These are phyloP conservation scores for Aspergillus fumigatiaffinis DNA, from an alignment of 2,329 filamentous ascomycete species.

Conservation along the genomic window DNA sequence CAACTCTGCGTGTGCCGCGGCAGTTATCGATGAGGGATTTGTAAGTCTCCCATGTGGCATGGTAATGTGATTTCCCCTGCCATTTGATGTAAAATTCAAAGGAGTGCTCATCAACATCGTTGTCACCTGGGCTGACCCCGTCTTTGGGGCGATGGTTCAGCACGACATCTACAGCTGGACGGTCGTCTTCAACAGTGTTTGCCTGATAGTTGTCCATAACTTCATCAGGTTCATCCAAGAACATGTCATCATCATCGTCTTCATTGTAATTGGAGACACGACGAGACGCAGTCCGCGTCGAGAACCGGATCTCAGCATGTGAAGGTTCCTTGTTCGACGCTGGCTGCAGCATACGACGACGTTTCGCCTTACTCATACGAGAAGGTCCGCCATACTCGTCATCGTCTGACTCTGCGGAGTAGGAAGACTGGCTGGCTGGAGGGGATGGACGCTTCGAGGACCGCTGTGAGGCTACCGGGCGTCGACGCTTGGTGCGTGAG, in stretches of 20 bases:
- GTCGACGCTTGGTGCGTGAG: conserved; percentile 46
- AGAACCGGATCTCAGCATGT: conserved; percentile 83
- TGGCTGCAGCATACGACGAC: conserved; percentile 64
- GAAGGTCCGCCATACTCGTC: conserved; percentile 74
- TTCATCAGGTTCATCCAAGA: conserved; percentile 55
- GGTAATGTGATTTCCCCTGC: conserved; percentile 91
- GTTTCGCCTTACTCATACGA: conserved; percentile 70
- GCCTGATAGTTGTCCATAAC: conserved; percentile 67
- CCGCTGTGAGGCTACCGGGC: conserved; percentile 49
- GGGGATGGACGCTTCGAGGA: conserved; percentile 46
- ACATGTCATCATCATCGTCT: conserved; percentile 57
- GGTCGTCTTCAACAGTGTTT: conserved; percentile 65
- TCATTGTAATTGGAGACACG: conserved; percentile 68
- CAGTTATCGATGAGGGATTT: conserved; percentile 65
- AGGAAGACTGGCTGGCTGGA: conserved; percentile 55
- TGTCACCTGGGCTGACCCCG: conserved; percentile 47
- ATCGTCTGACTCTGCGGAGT: conserved; percentile 65
- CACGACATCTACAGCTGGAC: conserved; percentile 84
- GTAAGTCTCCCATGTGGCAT: conserved; percentile 90
- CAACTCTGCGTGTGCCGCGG: conserved; percentile 80
- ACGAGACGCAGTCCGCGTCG: conserved; percentile 77
- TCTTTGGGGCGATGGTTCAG: conserved; percentile 80
- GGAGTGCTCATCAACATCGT: conserved; percentile 53
- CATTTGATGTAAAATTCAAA: conserved; percentile 95
- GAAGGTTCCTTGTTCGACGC: conserved; percentile 61